Conservation (phyloP, 495 filamentous ascomycete species). For the Immersiella caudata region DNA sequence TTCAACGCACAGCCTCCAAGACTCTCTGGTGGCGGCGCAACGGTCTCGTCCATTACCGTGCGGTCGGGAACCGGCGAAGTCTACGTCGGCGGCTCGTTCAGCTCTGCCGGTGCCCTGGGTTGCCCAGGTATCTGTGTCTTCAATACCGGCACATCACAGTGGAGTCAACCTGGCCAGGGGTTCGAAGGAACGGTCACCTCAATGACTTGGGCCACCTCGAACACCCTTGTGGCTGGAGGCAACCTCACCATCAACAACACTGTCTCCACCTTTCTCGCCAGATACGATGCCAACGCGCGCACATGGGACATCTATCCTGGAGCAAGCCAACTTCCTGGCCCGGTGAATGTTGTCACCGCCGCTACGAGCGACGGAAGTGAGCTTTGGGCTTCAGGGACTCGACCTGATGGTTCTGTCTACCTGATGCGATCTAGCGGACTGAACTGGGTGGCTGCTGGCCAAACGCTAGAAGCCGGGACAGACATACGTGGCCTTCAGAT, state of each 20-base stretch:
- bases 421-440: slow-evolving; percentile 73
- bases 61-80: slow-evolving; percentile 70
- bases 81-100: slow-evolving; percentile 84
- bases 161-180: slow-evolving; percentile 73
- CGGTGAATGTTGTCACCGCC: slow-evolving; percentile 73
- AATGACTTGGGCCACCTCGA: slow-evolving; percentile 73
- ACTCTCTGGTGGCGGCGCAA: slow-evolving; percentile 66
- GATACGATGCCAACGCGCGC: slow-evolving; percentile 67
- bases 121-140: slow-evolving; percentile 83
- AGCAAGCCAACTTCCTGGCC: slow-evolving; percentile 70
- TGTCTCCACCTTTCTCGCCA: slow-evolving; percentile 63
- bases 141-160: slow-evolving; percentile 66
- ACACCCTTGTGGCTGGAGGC: slow-evolving; percentile 73
- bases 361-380: slow-evolving; percentile 65
- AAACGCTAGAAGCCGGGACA: slow-evolving; percentile 63
- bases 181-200: slow-evolving; percentile 68
- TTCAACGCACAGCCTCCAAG: slow-evolving; percentile 70
- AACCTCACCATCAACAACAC: slow-evolving; percentile 69
- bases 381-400: slow-evolving; percentile 78
- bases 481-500: slow-evolving; percentile 79
- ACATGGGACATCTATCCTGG: slow-evolving; percentile 68
- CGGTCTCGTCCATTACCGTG: slow-evolving; percentile 72
- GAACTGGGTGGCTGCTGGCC: slow-evolving; percentile 55
- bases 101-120: slow-evolving; percentile 75
- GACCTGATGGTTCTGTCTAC: slow-evolving; percentile 69